Percentiles rank a stretch among this genome's conserved stretches.
These are phyloP conservation scores for Cyclostephanos invisitatus DNA, from an alignment of 108 stramenopile genomes.

Conservation along the genomic window DNA sequence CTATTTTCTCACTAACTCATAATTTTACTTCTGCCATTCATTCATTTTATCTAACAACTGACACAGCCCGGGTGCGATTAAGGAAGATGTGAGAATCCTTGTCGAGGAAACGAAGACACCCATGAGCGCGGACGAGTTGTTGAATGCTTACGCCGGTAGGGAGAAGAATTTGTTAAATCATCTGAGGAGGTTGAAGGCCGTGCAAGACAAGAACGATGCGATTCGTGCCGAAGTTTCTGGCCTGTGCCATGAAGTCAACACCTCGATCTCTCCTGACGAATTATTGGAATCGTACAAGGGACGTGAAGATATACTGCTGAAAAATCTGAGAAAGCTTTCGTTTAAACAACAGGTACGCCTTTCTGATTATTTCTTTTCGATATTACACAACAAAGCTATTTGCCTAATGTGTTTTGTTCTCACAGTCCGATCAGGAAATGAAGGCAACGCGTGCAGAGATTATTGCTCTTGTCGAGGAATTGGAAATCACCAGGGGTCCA, in stretches of 20 bases:
- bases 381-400: background rate
- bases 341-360: background rate
- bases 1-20: background rate
- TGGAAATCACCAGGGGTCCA: slow-evolving; percentile 1
- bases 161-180: slow-evolving; percentile 1
- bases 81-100: slow-evolving; percentile 3
- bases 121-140: slow-evolving; percentile 4
- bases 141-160: background rate
- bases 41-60: background rate
- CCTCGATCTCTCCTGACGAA: slow-evolving; percentile 4
- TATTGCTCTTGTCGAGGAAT: too few species aligned
- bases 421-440: too few species aligned
- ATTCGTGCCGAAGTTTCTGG: background rate
- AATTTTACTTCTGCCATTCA: background rate
- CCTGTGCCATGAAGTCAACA: background rate
- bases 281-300: slow-evolving; percentile 4
- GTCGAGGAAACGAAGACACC: slow-evolving; percentile 3
- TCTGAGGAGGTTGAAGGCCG: slow-evolving; percentile 1
- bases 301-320: slow-evolving; percentile 4
- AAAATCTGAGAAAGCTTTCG: background rate
- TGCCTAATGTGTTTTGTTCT: too few species aligned
- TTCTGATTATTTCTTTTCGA: background rate
- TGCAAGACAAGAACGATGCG: background rate
- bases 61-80: background rate
- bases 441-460: too few species aligned